Evolutionary conservation across 2,329 filamentous ascomycete genomes (phyloP), one percentile per base, ranked within the genome.

Genomic region (Xylariaceae sp.): DNA sequence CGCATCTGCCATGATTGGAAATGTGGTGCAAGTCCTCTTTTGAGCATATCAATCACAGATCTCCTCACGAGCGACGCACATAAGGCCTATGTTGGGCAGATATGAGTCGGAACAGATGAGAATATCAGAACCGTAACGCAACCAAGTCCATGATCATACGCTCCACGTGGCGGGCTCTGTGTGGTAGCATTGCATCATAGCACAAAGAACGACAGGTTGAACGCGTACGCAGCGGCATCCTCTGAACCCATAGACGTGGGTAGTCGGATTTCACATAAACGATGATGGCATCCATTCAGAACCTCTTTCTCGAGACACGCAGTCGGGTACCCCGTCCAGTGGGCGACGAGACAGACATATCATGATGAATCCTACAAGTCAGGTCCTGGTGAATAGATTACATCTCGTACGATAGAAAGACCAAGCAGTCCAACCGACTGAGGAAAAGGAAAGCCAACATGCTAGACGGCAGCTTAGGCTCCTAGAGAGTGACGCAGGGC

Each of bases 111-210:
- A 21, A 46, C 26, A 48, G 39, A 49, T 15, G 30, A 37, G 16
- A 49, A 21, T 36, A 43, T 19, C 30, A 40, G 26, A 30, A 36
- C 48, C 12, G 51, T 44, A 44, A 57, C 44, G 16, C 49, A 40
- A 32, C 18, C 34, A 39, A 41, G n/a, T 10, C 43, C 18, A 30
- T 19, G 39, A 39, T 40, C 12, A 51, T 51, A 54, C 51, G 55
- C 32, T 57, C 55, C 55, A 57, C 55, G 55, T 57, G 55, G 48
- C 51, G 34, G 29, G 36, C 29, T 39, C 16, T 19, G n/a, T 34
- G 40, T 13, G 51, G 55, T 54, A 30, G 36, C 18, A 54, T 30
- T 34, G 40, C 45, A 48, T 41, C 41, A 41, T 21, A 1, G 34
- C 34, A 39, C 21, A 39, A 12, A 12, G 18, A 39, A 16, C 30